These are phyloP conservation scores for Rhynchospora breviuscula DNA, from an alignment of 176 grass and related monocot species.

Conservation along the genomic window DNA sequence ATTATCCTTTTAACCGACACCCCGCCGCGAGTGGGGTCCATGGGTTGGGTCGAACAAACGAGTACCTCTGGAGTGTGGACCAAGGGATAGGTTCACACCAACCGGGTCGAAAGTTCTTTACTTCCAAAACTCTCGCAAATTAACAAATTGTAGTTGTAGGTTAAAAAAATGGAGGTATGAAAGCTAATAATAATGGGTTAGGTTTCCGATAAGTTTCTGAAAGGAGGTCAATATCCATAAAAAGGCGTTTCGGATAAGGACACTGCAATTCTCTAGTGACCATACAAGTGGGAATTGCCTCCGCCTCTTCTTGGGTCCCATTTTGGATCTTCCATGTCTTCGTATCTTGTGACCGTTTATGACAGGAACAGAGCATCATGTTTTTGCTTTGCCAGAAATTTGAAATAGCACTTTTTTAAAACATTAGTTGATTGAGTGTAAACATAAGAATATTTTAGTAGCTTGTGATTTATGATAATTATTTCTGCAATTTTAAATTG, in stretches of 20 bases:
- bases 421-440: neutral
- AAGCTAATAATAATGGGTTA: constrained; percentile 16
- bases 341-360: neutral
- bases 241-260: constrained; percentile 28
- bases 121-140: neutral
- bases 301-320: neutral
- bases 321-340: constrained; percentile 16
- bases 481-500: too few relatives aligned
- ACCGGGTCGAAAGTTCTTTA: neutral
- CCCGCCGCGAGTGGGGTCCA: neutral
- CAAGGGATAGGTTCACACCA: neutral
- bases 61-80: neutral
- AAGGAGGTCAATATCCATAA: constrained; percentile 11
- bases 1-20: neutral
- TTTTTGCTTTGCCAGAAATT: neutral
- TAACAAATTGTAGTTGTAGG: neutral
- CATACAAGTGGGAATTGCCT: neutral
- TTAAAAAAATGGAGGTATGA: neutral
- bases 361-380: neutral
- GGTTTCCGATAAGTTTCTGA: neutral
- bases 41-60: neutral
- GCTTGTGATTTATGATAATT: too few relatives aligned
- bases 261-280: neutral
- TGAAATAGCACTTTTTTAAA: neutral
- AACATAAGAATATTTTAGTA: too few relatives aligned